Percentiles rank a stretch among this genome's conserved stretches.
Evolutionary conservation across 2,329 filamentous ascomycete genomes (phyloP).

Genomic region (Exophiala bonariae): DNA sequence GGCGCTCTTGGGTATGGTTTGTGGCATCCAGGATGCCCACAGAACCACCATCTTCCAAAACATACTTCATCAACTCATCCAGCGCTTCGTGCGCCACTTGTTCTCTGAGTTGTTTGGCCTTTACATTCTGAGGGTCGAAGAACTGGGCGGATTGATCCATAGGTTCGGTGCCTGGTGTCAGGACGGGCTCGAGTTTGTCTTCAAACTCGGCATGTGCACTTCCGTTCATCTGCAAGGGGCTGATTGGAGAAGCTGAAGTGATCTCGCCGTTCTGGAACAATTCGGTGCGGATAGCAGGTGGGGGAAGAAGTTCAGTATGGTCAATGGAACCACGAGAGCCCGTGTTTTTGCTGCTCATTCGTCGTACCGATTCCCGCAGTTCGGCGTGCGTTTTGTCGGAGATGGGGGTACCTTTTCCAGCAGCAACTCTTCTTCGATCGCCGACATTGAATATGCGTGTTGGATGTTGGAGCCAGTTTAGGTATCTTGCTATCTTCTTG

Average conservation of each 20-base stretch:
- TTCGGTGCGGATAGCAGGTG: conserved; percentile 49
- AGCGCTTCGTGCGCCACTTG: conserved; percentile 90
- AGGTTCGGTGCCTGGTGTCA: conserved; percentile 43
- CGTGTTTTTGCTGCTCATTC: conserved; percentile 41
- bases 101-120: conserved; percentile 79
- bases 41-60: conserved; percentile 77
- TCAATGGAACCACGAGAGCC: conserved; percentile 29
- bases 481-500: conserved; percentile 92
- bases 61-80: conserved; percentile 87
- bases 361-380: conserved; percentile 44
- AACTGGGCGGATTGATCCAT: conserved; percentile 91
- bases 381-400: conserved; percentile 37
- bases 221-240: conserved; percentile 19
- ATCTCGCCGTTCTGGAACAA: conserved; percentile 60
- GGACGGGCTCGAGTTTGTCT: conserved; percentile 15
- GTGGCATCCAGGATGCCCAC: conserved; percentile 97
- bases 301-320: conserved; percentile 37
- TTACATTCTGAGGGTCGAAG: conserved; percentile 86
- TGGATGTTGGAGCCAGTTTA: conserved; percentile 97
- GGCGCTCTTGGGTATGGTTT: conserved; percentile 87
- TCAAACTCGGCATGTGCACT: background rate
- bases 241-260: conserved; percentile 13
- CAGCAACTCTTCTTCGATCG: conserved; percentile 79
- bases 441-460: conserved; percentile 97
- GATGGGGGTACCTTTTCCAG: conserved; percentile 51